Conservation (phyloP, 495 filamentous ascomycete species). For the Coniosporium apollinis region DNA sequence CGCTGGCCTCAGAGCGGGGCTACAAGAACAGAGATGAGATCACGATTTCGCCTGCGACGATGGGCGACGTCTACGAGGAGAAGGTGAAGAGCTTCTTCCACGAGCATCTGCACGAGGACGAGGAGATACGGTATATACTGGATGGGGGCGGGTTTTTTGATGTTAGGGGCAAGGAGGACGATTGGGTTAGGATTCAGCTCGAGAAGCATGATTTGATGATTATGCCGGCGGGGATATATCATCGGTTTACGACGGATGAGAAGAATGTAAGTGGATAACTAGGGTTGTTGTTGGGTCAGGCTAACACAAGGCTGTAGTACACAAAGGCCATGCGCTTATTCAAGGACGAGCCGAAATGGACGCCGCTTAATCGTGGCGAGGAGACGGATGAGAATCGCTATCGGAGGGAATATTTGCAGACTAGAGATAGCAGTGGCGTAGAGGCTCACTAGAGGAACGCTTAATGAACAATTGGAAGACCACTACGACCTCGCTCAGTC, state of each 20-base stretch:
- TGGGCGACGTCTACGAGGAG: conserved; percentile 77
- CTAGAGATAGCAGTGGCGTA: conserved; percentile 8
- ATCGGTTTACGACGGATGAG: conserved; percentile 87
- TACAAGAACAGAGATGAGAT: conserved; percentile 96
- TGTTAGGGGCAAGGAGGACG: conserved; percentile 57
- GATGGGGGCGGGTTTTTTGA: conserved; percentile 90
- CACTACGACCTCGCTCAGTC: no score
- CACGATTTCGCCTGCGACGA: conserved; percentile 66
- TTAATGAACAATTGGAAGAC: no score
- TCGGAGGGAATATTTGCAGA: conserved; percentile 56
- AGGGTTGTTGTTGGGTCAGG: not conserved
- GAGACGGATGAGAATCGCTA: conserved; percentile 66
- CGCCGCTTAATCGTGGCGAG: conserved; percentile 64
- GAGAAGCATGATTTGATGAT: conserved; percentile 65
- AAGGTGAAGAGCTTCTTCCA: conserved; percentile 88
- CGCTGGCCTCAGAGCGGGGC: conserved; percentile 51
- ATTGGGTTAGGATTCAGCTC: conserved; percentile 71
- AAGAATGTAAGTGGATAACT: conserved; percentile 65
- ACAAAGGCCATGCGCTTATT: conserved; percentile 93
- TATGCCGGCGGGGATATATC: conserved; percentile 90
- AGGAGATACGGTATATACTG: conserved; percentile 95
- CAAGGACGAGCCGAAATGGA: conserved; percentile 99
- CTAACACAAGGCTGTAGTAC: conserved; percentile 39
- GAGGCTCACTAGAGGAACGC: not conserved
- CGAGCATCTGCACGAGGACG: conserved; percentile 95